Conservation (phyloP, 495 filamentous ascomycete genomes). For the Penicillium paxilli region DNA sequence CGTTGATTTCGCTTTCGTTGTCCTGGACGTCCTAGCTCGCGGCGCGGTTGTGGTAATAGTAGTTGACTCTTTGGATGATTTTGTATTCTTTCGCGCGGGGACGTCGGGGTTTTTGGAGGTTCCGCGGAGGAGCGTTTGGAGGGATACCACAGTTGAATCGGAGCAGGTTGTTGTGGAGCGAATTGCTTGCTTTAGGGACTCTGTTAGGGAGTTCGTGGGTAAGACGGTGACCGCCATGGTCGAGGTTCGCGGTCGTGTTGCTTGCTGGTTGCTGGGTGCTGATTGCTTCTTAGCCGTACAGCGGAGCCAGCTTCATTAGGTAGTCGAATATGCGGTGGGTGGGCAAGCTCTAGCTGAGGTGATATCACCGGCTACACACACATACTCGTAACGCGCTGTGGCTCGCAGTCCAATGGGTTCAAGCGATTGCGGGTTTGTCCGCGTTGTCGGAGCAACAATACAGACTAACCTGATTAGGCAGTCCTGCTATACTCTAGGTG, state of each 20-base stretch:
- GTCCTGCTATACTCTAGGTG: too few relatives aligned
- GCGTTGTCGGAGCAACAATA: constrained; percentile 46
- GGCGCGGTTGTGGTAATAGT: constrained; percentile 20
- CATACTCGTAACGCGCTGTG: background rate
- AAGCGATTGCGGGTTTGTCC: too few relatives aligned
- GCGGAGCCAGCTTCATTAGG: too few relatives aligned
- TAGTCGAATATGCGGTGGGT: too few relatives aligned
- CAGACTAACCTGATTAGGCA: constrained; percentile 14
- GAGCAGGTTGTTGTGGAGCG: constrained; percentile 51
- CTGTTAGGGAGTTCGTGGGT: constrained; percentile 34
- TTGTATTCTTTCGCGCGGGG: constrained; percentile 22
- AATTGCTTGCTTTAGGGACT: constrained; percentile 50
- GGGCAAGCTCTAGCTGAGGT: constrained; percentile 24
- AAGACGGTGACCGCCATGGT: constrained; percentile 43
- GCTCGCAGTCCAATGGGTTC: too few relatives aligned
- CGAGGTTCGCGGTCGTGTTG: background rate
- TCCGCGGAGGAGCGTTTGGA: constrained; percentile 45
- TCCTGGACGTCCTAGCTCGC: constrained; percentile 35
- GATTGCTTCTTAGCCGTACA: too few relatives aligned
- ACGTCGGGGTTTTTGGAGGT: constrained; percentile 29
- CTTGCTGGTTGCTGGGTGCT: too few relatives aligned
- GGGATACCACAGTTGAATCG: constrained; percentile 43
- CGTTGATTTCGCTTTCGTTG: constrained; percentile 34
- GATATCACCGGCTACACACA: background rate
- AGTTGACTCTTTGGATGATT: constrained; percentile 19